Conservation (phyloP, 2,329 filamentous ascomycete genomes). For the Cordyceps tenuipes region DNA sequence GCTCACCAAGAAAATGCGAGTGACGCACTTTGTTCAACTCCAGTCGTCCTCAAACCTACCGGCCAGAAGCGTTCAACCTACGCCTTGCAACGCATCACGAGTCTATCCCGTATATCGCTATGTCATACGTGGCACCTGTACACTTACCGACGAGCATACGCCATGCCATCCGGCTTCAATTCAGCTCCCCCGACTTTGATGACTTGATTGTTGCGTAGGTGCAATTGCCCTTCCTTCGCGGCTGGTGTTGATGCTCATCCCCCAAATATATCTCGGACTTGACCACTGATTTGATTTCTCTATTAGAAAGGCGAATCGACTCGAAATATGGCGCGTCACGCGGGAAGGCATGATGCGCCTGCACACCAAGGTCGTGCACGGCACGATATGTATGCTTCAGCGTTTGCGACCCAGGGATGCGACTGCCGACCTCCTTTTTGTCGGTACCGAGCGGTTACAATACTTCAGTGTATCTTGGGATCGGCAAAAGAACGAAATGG, state of each 20-base stretch:
- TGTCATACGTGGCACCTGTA: slow-evolving; percentile 94
- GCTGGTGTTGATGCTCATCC: not conserved
- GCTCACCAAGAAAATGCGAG: not conserved
- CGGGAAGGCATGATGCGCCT: slow-evolving; percentile 57
- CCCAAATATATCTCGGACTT: not conserved
- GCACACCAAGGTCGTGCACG: slow-evolving; percentile 67
- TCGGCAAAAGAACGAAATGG: slow-evolving; percentile 39
- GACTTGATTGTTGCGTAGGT: slow-evolving; percentile 82
- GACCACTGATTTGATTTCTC: slow-evolving; percentile 21
- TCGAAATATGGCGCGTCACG: slow-evolving; percentile 72
- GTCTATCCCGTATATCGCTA: slow-evolving; percentile 29
- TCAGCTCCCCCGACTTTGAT: slow-evolving; percentile 66
- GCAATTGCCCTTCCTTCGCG: not conserved
- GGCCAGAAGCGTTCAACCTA: not conserved
- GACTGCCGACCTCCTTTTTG: slow-evolving; percentile 74
- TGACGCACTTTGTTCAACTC: slow-evolving; percentile 1
- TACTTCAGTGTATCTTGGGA: slow-evolving; percentile 92
- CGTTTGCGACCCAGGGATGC: slow-evolving; percentile 68
- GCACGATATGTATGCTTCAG: slow-evolving; percentile 78
- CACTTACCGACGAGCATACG: slow-evolving; percentile 87
- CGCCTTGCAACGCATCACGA: not conserved
- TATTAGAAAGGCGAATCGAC: slow-evolving; percentile 67
- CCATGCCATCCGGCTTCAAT: slow-evolving; percentile 73
- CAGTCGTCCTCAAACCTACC: not conserved
- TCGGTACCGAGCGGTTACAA: slow-evolving; percentile 81